These are phyloP conservation scores for Orbilia blumenaviensis DNA, from an alignment of 2,329 filamentous ascomycete species.

Conservation along the genomic window DNA sequence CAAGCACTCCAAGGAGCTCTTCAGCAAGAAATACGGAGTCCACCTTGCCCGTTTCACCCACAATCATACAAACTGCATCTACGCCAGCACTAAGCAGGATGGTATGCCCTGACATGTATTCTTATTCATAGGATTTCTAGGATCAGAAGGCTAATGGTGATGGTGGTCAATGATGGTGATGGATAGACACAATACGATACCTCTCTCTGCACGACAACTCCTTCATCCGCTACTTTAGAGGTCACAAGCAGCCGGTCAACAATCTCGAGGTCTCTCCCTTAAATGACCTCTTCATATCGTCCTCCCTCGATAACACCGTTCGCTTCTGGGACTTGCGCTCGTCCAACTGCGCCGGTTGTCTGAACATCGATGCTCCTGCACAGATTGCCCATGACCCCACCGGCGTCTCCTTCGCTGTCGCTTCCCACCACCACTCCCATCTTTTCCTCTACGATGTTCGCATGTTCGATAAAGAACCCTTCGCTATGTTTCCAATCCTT, in stretches of 20 bases:
- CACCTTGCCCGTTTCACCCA: constrained; percentile 95
- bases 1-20: constrained; percentile 83
- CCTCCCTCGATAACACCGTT: constrained; percentile 88
- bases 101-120: constrained; percentile 64
- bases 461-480: constrained; percentile 91
- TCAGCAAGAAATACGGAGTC: constrained; percentile 96
- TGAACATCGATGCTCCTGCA: constrained; percentile 81
- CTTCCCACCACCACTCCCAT: constrained; percentile 78
- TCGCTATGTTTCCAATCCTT: constrained; percentile 82
- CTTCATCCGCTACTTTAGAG: constrained; percentile 95
- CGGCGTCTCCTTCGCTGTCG: constrained; percentile 88
- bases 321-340: constrained; percentile 88
- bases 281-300: constrained; percentile 89
- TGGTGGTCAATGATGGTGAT: not conserved
- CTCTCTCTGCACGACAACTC: constrained; percentile 93
- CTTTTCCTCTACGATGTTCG: constrained; percentile 91
- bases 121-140: not conserved
- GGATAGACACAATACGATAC: constrained; percentile 79
- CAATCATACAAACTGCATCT: constrained; percentile 87
- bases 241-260: constrained; percentile 85
- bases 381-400: constrained; percentile 92
- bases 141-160: not conserved
- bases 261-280: constrained; percentile 84
- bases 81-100: constrained; percentile 94
- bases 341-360: constrained; percentile 78